phyloP scores from a whole-genome alignment of 108 stramenopile genomes.

The Licmophora abbreviata region DNA sequence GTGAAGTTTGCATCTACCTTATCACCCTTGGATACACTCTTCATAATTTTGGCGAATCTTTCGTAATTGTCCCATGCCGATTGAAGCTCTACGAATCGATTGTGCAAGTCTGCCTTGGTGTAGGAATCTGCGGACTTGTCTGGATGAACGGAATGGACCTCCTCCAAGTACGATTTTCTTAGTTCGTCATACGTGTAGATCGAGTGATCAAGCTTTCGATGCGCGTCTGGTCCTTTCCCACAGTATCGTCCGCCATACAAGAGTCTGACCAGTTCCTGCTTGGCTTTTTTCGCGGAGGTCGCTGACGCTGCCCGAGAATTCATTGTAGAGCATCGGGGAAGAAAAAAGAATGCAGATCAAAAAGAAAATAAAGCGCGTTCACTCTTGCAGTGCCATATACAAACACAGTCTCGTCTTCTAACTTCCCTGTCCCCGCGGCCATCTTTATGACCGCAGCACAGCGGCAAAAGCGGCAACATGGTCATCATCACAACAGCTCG shows the following conservation, averaged over 20 bases:
- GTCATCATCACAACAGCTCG: too few relatives aligned
- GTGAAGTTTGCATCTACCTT: slow-evolving; percentile 52
- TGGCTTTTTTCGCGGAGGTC: slow-evolving; percentile 19
- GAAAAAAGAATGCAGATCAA: too few relatives aligned
- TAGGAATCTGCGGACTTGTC: slow-evolving; percentile 30
- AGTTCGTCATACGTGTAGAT: slow-evolving; percentile 43
- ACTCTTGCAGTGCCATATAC: too few relatives aligned
- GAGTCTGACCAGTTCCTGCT: slow-evolving; percentile 28
- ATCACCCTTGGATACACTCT: slow-evolving; percentile 5
- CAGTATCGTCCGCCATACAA: slow-evolving; percentile 28
- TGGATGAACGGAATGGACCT: slow-evolving; percentile 62
- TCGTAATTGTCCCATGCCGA: slow-evolving; percentile 68
- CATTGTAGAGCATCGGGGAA: too few relatives aligned
- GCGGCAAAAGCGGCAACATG: too few relatives aligned
- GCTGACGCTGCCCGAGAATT: slow-evolving; percentile 12
- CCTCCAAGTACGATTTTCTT: slow-evolving; percentile 43
- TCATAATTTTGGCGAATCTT: slow-evolving; percentile 22
- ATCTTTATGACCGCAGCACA: too few relatives aligned
- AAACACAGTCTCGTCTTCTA: too few relatives aligned
- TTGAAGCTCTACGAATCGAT: slow-evolving; percentile 52
- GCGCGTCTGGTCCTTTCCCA: slow-evolving; percentile 19
- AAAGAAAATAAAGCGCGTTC: too few relatives aligned
- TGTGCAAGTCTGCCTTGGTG: slow-evolving; percentile 7
- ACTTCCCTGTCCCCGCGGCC: too few relatives aligned
- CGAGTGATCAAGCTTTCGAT: slow-evolving; percentile 29